Evolutionary conservation across 1,284 basidiomycete species (phyloP), one percentile per base, ranked within the genome.

Genomic region (Schizopora paradoxa): DNA sequence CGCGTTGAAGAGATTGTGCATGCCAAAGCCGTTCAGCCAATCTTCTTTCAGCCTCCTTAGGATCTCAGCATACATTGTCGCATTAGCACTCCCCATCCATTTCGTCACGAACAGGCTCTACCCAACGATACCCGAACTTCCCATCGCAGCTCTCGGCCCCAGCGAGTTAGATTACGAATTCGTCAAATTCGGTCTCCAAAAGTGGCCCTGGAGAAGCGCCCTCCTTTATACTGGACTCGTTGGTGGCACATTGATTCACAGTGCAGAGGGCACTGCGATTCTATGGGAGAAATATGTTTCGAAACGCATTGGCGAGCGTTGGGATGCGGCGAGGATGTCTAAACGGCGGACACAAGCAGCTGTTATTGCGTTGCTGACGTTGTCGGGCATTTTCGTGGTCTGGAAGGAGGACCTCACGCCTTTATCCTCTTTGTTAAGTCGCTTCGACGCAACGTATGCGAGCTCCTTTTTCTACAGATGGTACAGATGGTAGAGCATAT

Each of bases 161-260:
- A 65, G 76, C 0, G 83, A 89, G 54, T 70, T 88, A 31, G 81
- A 87, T 62, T 86, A 73, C 57, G 81, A 86, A 50, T 86, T 79
- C 58, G 82, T 87, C 44, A 85, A 88, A 60, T 67, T 72, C 4
- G 81, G 74, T 0, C 59, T 88, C 35, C 64, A 69, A 5, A 63
- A 52, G 14, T 87, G 79, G 73, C 85, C 85, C 0, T 61, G 66
- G 59, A 65, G 74, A 8, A 81, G 72, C 49, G 77, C 73, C 72
- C 44, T 76, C 2, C 59, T 84, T 41, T 88, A 89, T 54, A 56
- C 64, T 2, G 75, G 72, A 0, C 71, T 90, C 10, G 69, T 80
- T 1, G 61, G 60, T 4, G 68, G 69, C 19, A 69, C 74, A 0
- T 63, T 70, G 1, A 54, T 82, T 36, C 86, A 87, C 56, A 66